Percentiles rank a stretch among this genome's conserved stretches.
Conservation (phyloP, 2,329 filamentous ascomycete species). For the Alternaria triticina region DNA sequence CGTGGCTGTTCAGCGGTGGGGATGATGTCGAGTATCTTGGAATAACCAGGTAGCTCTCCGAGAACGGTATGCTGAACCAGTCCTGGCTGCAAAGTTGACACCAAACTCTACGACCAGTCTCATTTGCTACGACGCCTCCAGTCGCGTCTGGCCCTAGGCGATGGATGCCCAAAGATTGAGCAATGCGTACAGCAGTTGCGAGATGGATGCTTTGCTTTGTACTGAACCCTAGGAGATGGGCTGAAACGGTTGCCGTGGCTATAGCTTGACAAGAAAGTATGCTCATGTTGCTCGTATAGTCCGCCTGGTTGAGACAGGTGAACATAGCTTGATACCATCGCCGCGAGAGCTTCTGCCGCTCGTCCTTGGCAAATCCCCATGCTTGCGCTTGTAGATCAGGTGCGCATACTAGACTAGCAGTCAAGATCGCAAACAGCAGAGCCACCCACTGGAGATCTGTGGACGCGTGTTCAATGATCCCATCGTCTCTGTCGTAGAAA, state of each 20-base stretch:
- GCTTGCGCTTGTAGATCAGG: conserved; percentile 27
- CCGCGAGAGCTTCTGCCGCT: conserved; percentile 48
- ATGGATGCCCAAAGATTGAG: conserved; percentile 54
- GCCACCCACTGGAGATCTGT: not conserved
- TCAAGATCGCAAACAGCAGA: not conserved
- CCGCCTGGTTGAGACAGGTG: conserved; percentile 50
- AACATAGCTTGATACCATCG: conserved; percentile 54
- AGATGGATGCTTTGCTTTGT: conserved; percentile 54
- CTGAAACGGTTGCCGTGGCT: conserved; percentile 52
- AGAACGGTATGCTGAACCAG: conserved; percentile 51
- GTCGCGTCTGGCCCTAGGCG: conserved; percentile 34
- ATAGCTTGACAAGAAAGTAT: conserved; percentile 54
- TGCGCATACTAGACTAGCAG: not conserved
- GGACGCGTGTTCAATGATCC: conserved; percentile 32
- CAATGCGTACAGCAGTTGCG: conserved; percentile 53
- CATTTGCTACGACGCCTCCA: conserved; percentile 15
- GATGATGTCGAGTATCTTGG: conserved; percentile 35
- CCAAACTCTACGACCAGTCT: conserved; percentile 46
- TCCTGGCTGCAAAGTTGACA: conserved; percentile 49
- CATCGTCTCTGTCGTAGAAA: conserved; percentile 44
- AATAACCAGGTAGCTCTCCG: conserved; percentile 47
- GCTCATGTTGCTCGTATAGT: conserved; percentile 45
- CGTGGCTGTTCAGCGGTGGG: conserved; percentile 37
- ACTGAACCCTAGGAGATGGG: conserved; percentile 53
- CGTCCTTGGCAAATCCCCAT: conserved; percentile 52